phyloP scores from a whole-genome alignment of 805 yeast genomes.

The Millerago galiae region DNA sequence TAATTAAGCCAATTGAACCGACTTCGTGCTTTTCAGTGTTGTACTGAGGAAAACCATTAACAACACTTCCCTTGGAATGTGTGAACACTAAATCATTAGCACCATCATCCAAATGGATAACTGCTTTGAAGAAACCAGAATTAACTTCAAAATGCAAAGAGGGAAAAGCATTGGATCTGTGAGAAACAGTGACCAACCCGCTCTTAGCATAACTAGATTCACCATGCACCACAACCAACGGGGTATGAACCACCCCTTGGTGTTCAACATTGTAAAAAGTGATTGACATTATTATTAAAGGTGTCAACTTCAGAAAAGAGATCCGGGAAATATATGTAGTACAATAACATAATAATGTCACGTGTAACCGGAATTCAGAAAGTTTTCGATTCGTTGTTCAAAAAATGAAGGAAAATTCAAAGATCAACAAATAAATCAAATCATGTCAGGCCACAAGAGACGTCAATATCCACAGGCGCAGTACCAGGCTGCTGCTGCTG shows the following conservation, averaged over 20 bases:
- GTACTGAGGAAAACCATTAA: conserved; percentile 26
- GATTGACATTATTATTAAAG: conserved; percentile 12
- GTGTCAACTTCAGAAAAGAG: background rate
- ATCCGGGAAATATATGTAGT: too few species aligned
- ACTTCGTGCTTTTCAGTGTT: conserved; percentile 4
- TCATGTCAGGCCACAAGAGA: conserved; percentile 23
- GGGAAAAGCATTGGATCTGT: conserved; percentile 42
- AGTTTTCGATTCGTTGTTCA: background rate
- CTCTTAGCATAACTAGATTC: conserved; percentile 22
- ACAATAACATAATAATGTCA: too few species aligned
- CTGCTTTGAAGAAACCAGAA: conserved; percentile 65
- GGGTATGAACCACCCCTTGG: conserved; percentile 35
- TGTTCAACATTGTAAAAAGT: conserved; percentile 28
- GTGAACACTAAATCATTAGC: conserved; percentile 49
- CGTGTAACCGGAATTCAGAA: background rate
- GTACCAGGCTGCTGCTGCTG: conserved; percentile 14
- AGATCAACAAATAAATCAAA: background rate
- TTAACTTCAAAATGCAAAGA: conserved; percentile 66
- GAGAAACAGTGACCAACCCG: conserved; percentile 39
- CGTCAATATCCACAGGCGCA: conserved; percentile 29
- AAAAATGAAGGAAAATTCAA: background rate
- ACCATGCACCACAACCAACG: conserved; percentile 47
- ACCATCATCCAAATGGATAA: conserved; percentile 68
- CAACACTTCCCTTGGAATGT: conserved; percentile 33
- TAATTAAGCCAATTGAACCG: conserved; percentile 20